Conservation (phyloP, 768 basidiomycete genomes). For the Hericium rajendrae region DNA sequence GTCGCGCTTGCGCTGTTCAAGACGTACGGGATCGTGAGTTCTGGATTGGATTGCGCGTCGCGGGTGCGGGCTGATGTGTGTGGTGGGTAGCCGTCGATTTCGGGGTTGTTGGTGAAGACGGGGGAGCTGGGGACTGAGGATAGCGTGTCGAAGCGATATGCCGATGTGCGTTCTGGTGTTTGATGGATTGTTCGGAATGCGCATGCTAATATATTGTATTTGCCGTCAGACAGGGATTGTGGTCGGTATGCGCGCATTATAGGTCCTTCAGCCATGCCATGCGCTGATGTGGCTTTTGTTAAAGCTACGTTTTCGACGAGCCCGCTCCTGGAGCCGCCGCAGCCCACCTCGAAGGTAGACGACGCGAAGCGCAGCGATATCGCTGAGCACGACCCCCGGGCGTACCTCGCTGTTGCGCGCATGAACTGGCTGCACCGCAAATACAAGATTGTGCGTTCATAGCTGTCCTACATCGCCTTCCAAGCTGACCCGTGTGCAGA, state of each 20-base stretch:
- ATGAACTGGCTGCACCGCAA: not conserved
- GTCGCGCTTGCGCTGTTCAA: conserved; percentile 44
- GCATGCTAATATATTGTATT: not conserved
- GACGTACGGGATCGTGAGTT: conserved; percentile 38
- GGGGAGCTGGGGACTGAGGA: conserved; percentile 28
- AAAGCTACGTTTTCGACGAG: not conserved
- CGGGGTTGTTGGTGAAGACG: conserved; percentile 31
- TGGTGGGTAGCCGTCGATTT: conserved; percentile 33
- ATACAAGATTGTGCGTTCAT: not conserved
- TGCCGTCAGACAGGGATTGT: not conserved
- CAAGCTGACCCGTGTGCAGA: not conserved
- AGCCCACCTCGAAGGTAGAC: not conserved
- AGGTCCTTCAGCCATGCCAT: too few relatives aligned
- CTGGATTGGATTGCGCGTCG: not conserved
- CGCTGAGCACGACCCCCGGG: not conserved
- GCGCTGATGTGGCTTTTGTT: not conserved
- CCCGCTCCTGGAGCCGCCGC: not conserved
- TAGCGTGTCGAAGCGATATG: conserved; percentile 33
- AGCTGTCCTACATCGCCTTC: not conserved
- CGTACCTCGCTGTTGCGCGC: not conserved
- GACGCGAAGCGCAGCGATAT: not conserved
- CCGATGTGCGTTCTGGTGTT: conserved; percentile 31
- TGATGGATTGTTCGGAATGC: not conserved
- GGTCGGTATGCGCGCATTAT: not conserved
- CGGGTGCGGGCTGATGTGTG: not conserved